phyloP scores from a whole-genome alignment of 2,329 filamentous ascomycete species.

The Pezizomycotina sp. region DNA sequence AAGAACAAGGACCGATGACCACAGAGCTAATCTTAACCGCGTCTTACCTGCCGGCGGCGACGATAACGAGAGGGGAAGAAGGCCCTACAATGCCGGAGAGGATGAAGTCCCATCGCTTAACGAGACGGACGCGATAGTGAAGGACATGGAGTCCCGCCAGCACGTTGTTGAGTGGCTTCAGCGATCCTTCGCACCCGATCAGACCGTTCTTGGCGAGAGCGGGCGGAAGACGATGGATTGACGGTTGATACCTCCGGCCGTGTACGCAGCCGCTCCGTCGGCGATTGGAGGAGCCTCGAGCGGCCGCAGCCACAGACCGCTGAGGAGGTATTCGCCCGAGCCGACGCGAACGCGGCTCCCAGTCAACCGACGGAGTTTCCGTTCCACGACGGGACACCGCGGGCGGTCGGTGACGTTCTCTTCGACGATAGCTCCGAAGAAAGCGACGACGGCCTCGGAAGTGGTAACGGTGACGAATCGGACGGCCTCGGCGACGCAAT shows the following conservation, averaged over 20 bases:
- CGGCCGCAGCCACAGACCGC: too few relatives aligned
- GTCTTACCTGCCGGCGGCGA: slow-evolving; percentile 11
- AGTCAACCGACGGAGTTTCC: slow-evolving; percentile 7
- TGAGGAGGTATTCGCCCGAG: too few relatives aligned
- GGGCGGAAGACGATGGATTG: too few relatives aligned
- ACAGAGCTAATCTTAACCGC: slow-evolving; percentile 9
- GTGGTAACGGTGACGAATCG: too few relatives aligned
- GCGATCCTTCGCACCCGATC: too few relatives aligned
- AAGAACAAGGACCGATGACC: slow-evolving; percentile 8
- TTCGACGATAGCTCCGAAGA: slow-evolving; percentile 17
- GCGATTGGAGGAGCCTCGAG: too few relatives aligned
- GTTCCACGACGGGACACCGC: slow-evolving; percentile 12
- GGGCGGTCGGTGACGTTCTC: slow-evolving; percentile 16
- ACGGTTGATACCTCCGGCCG: too few relatives aligned
- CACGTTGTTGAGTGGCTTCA: slow-evolving; percentile 16
- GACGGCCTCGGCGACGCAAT: slow-evolving; percentile 15
- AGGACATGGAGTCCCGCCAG: slow-evolving; percentile 18
- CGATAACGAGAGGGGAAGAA: too few relatives aligned
- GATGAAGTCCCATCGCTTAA: slow-evolving; percentile 16
- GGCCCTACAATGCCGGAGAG: slow-evolving; percentile 2
- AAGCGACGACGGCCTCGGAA: slow-evolving; percentile 13
- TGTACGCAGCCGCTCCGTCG: slow-evolving; percentile 12
- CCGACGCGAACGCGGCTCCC: too few relatives aligned
- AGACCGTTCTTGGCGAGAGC: too few relatives aligned
- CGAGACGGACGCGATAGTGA: slow-evolving; percentile 13